These are phyloP conservation scores for Pecoramyces ruminantium DNA, from an alignment of 192 early-diverging fungal species.

Conservation along the genomic window DNA sequence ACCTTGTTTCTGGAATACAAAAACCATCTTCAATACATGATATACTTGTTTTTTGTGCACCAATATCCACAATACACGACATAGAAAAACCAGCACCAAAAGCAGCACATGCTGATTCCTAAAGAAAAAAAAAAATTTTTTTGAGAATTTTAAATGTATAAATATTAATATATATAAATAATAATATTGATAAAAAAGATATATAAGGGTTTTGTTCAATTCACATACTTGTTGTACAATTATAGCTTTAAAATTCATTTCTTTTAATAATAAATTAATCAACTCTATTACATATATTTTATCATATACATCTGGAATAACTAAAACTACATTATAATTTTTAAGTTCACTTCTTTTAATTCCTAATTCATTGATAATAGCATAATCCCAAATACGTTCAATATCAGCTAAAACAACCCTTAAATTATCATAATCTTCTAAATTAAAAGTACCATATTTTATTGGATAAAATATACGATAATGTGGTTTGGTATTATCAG, in stretches of 20 bases:
- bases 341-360: conserved; percentile 37
- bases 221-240: conserved; percentile 38
- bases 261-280: conserved; percentile 44
- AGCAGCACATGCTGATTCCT: conserved; percentile 64
- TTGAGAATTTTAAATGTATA: too few relatives aligned
- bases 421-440: conserved; percentile 47
- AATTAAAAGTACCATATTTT: conserved; percentile 59
- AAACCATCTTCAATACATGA: conserved; percentile 74
- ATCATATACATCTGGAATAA: conserved; percentile 64
- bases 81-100: conserved; percentile 75
- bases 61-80: conserved; percentile 80
- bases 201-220: background rate
- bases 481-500: background rate
- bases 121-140: too few relatives aligned
- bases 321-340: conserved; percentile 50
- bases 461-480: conserved; percentile 50
- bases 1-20: conserved; percentile 47
- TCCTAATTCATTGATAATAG: conserved; percentile 47
- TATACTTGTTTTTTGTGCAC: conserved; percentile 72
- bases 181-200: too few relatives aligned
- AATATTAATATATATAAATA: too few relatives aligned
- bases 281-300: conserved; percentile 42
- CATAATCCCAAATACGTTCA: conserved; percentile 59
- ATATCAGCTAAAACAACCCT: conserved; percentile 56
- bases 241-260: conserved; percentile 60